These are phyloP conservation scores for Trichoderma aggressivum DNA, from an alignment of 2,329 filamentous ascomycete genomes.

Conservation along the genomic window DNA sequence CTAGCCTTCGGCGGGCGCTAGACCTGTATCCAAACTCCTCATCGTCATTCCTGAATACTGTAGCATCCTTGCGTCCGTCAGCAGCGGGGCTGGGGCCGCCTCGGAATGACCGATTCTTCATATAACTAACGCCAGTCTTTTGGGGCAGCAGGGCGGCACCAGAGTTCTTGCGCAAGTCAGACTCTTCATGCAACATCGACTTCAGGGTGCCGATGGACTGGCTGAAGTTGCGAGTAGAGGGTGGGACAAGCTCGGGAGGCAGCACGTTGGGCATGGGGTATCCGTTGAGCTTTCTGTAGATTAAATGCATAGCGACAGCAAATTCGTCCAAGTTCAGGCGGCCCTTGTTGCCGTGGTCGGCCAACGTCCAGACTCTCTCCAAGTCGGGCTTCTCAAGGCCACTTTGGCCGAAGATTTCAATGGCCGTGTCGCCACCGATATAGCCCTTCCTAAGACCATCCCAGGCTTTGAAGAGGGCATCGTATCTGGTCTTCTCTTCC, in stretches of 20 bases:
- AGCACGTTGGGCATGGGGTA: slow-evolving; percentile 86
- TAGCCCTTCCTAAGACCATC: slow-evolving; percentile 91
- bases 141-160: slow-evolving; percentile 90
- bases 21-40: slow-evolving; percentile 90
- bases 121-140: slow-evolving; percentile 95
- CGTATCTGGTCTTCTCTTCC: slow-evolving; percentile 96
- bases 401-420: slow-evolving; percentile 96
- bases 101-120: slow-evolving; percentile 92
- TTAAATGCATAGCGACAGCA: slow-evolving; percentile 97
- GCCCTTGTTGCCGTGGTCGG: slow-evolving; percentile 91
- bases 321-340: slow-evolving; percentile 95
- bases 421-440: slow-evolving; percentile 86
- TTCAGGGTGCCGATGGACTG: slow-evolving; percentile 93
- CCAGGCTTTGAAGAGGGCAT: slow-evolving; percentile 93
- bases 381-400: slow-evolving; percentile 87
- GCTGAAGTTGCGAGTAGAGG: slow-evolving; percentile 88
- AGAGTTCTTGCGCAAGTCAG: slow-evolving; percentile 81
- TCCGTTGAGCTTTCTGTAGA: slow-evolving; percentile 94
- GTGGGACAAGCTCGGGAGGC: slow-evolving; percentile 88
- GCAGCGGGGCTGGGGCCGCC: slow-evolving; percentile 55
- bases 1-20: slow-evolving; percentile 82
- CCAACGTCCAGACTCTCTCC: slow-evolving; percentile 90
- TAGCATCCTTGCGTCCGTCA: slow-evolving; percentile 81
- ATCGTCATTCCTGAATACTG: slow-evolving; percentile 94
- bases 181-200: slow-evolving; percentile 82